These are phyloP conservation scores for Tylopilus plumbeoviolaceoides DNA, from an alignment of 768 basidiomycete genomes.

Conservation along the genomic window DNA sequence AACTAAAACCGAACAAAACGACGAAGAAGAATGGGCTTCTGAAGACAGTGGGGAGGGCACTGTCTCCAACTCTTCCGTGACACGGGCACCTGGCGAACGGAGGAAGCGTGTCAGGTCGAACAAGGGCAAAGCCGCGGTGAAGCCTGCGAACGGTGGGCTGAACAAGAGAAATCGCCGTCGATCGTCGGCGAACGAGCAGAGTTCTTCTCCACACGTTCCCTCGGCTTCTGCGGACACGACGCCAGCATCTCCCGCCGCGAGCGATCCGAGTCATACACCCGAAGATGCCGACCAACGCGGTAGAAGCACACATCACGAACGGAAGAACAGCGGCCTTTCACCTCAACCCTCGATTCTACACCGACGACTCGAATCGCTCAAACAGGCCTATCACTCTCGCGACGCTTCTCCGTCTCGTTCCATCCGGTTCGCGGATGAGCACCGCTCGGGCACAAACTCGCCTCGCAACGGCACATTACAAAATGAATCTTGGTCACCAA, in stretches of 20 bases:
- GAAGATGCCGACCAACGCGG: conserved; percentile 21
- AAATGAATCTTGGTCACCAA: conserved; percentile 17
- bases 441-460: conserved; percentile 18
- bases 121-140: conserved; percentile 15
- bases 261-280: conserved; percentile 6
- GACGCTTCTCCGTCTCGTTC: conserved; percentile 47
- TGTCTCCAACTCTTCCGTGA: conserved; percentile 6
- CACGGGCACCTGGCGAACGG: conserved; percentile 8
- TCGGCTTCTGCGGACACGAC: background rate
- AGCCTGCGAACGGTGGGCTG: background rate
- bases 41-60: conserved; percentile 40
- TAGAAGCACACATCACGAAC: conserved; percentile 15
- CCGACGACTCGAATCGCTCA: conserved; percentile 30
- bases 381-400: conserved; percentile 22
- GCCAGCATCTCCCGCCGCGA: background rate
- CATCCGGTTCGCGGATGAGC: conserved; percentile 43
- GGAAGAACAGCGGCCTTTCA: conserved; percentile 12
- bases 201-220: background rate
- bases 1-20: conserved; percentile 29
- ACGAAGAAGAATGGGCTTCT: conserved; percentile 64
- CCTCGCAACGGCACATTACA: conserved; percentile 16
- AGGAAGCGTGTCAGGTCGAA: conserved; percentile 25
- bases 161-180: conserved; percentile 12
- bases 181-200: conserved; percentile 14
- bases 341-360: conserved; percentile 24